Percentiles rank a stretch among this genome's conserved stretches.
Conservation (phyloP, 352 stramenopile species). For the Pythium grandisporangium region DNA sequence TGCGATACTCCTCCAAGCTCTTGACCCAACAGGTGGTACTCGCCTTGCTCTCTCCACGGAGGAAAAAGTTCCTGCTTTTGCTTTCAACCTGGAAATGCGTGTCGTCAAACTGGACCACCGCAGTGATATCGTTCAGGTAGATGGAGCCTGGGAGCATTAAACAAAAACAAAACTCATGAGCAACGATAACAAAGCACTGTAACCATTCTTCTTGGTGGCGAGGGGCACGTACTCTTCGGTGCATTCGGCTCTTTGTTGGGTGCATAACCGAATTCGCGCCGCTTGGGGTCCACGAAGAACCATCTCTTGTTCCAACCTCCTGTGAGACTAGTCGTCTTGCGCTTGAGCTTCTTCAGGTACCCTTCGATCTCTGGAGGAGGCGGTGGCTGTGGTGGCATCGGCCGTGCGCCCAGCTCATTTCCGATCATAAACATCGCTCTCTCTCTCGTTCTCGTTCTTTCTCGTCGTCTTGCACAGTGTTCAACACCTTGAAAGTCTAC, state of each 20-base stretch:
- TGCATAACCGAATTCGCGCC: constrained; percentile 67
- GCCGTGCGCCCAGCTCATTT: constrained; percentile 2
- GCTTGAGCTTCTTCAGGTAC: constrained; percentile 84
- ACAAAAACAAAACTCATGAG: too few relatives aligned
- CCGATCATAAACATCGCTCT: constrained; percentile 1
- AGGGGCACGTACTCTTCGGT: constrained; percentile 28
- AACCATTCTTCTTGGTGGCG: neutral
- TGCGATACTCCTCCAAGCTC: constrained; percentile 73
- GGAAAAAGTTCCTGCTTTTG: constrained; percentile 76
- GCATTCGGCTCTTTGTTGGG: constrained; percentile 31
- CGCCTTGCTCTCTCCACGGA: constrained; percentile 79
- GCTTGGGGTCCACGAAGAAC: constrained; percentile 79
- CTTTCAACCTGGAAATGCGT: constrained; percentile 83
- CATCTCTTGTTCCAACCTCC: constrained; percentile 82
- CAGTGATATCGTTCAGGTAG: constrained; percentile 82
- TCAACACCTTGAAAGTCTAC: neutral
- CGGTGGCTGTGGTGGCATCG: constrained; percentile 29
- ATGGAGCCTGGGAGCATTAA: constrained; percentile 43
- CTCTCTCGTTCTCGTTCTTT: neutral
- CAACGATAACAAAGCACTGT: neutral
- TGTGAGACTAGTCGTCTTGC: constrained; percentile 67
- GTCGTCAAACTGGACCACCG: constrained; percentile 77
- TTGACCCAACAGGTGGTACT: constrained; percentile 73
- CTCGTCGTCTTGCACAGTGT: constrained; percentile 6
- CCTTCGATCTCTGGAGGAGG: constrained; percentile 72